Conservation (phyloP, 2,329 filamentous ascomycete species). For the Penicillium sclerotigenum region DNA sequence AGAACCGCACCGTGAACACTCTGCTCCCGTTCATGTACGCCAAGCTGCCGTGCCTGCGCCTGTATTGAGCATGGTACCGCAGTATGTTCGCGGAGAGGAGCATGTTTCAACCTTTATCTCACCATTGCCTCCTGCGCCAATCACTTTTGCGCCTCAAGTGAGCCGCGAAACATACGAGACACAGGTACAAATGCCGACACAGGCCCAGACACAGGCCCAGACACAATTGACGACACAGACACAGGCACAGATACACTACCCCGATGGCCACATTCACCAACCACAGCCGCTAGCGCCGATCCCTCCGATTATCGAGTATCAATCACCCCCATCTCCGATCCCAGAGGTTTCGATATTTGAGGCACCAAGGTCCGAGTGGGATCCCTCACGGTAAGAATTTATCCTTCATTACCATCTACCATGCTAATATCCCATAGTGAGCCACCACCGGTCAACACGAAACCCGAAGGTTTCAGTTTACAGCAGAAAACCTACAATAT, state of each 20-base stretch:
- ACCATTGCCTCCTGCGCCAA: conserved; percentile 13
- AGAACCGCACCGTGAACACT: neutral
- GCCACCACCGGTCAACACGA: conserved; percentile 61
- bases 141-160: conserved; percentile 14
- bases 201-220: neutral
- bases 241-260: neutral
- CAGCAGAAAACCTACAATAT: conserved; percentile 77
- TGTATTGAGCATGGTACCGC: conserved; percentile 40
- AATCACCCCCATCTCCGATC: conserved; percentile 34
- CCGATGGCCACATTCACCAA: conserved; percentile 25
- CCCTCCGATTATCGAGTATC: conserved; percentile 38
- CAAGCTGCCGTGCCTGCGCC: conserved; percentile 18
- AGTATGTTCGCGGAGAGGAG: conserved; percentile 47
- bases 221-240: conserved; percentile 1
- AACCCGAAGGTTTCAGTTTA: conserved; percentile 81
- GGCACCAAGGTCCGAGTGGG: conserved; percentile 60
- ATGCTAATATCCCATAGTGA: conserved; percentile 49
- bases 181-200: neutral
- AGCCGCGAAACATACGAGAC: conserved; percentile 7
- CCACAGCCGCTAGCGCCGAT: conserved; percentile 41
- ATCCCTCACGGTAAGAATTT: conserved; percentile 55
- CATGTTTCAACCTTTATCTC: conserved; percentile 36
- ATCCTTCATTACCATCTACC: conserved; percentile 1
- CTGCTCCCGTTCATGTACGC: neutral
- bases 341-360: conserved; percentile 49